Conservation (phyloP, 306 rosid genomes). For the Boehmeria nivea region DNA sequence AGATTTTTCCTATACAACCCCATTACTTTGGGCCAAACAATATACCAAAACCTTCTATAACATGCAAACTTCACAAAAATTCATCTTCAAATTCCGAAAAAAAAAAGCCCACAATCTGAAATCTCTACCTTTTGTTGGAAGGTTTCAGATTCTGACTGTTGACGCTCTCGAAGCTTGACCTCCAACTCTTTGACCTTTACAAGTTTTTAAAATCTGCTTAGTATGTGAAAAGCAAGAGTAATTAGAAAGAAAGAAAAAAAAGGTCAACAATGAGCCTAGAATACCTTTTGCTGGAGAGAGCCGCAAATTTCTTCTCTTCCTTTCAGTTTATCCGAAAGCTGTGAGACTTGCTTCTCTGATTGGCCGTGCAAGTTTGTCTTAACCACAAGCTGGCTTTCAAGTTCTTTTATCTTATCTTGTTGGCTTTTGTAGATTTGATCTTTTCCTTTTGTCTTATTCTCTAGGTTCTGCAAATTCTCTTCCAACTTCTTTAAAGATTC, state of each 20-base stretch:
- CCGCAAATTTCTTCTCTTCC: conserved; percentile 65
- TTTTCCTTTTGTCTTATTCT: conserved; percentile 70
- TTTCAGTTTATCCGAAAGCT: conserved; percentile 54
- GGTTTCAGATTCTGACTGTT: conserved; percentile 48
- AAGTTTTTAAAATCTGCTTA: conserved; percentile 12
- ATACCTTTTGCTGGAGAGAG: conserved; percentile 74
- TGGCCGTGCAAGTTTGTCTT: conserved; percentile 55
- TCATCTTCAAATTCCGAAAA: not conserved
- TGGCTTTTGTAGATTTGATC: conserved; percentile 49
- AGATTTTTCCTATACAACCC: too few species aligned
- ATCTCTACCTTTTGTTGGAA: conserved; percentile 53
- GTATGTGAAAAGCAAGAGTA: not conserved
- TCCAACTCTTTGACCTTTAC: conserved; percentile 73
- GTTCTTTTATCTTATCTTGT: conserved; percentile 76
- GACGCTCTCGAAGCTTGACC: conserved; percentile 51
- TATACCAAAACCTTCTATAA: not conserved
- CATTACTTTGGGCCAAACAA: too few species aligned
- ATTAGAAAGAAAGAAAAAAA: not conserved
- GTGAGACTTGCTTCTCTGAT: conserved; percentile 63
- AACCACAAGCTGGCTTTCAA: conserved; percentile 68
- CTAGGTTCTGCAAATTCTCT: conserved; percentile 65
- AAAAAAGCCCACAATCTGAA: not conserved
- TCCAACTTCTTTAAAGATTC: conserved; percentile 66
- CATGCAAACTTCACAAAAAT: not conserved
- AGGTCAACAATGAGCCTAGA: conserved; percentile 13